phyloP scores from a whole-genome alignment of 345 rosid genomes.

The Eucalyptus viminalis region DNA sequence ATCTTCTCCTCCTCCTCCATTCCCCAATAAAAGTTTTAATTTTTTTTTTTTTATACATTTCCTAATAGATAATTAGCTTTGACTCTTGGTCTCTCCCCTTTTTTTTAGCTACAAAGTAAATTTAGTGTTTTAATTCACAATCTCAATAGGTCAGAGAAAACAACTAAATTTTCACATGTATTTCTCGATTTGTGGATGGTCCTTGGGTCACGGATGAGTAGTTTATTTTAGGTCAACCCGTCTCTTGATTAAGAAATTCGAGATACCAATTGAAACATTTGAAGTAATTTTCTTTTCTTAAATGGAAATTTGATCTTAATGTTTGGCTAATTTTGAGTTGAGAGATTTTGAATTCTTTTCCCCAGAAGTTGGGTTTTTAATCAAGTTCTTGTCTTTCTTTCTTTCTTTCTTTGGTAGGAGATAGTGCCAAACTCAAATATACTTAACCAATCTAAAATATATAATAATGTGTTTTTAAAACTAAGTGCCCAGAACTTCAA shows the following conservation, averaged over 20 bases:
- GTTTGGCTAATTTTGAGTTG: neutral
- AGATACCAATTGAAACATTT: neutral
- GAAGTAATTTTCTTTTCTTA: neutral
- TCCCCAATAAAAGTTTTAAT: neutral
- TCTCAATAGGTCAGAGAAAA: too few species aligned
- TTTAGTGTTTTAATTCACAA: neutral
- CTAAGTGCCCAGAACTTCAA: neutral
- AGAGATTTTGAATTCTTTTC: neutral
- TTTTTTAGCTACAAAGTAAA: too few species aligned
- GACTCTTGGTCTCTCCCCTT: neutral
- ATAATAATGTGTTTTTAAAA: neutral
- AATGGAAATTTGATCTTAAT: neutral
- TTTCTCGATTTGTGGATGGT: too few species aligned
- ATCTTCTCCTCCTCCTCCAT: neutral
- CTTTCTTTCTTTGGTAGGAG: neutral
- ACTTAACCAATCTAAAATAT: neutral
- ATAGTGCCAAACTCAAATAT: neutral
- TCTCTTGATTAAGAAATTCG: too few species aligned
- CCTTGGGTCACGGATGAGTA: too few species aligned
- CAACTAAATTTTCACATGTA: too few species aligned
- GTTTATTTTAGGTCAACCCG: too few species aligned
- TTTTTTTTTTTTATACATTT: too few species aligned
- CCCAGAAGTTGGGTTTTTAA: neutral
- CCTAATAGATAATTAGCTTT: neutral
- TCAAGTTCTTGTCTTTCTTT: neutral